A percentile compares a stretch with the other conserved stretches of the same genome.
These are phyloP conservation scores for Pseudocercospora macadamiae DNA, from an alignment of 2,329 filamentous ascomycete species.

Conservation along the genomic window DNA sequence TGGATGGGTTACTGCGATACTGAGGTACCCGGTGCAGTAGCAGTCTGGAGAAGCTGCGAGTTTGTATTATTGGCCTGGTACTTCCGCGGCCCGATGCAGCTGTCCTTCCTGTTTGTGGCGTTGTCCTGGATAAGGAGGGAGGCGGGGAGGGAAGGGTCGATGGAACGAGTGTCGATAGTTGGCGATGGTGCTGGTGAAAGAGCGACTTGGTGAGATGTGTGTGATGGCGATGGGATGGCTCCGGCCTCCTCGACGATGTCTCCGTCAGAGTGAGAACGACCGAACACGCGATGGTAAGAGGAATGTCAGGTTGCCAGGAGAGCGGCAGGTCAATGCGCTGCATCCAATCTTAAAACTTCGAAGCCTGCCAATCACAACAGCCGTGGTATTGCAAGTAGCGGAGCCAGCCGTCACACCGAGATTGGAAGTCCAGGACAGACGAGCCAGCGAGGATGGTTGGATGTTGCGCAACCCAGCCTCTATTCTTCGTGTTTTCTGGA, in stretches of 20 bases:
- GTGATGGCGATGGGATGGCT: background rate
- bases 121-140: background rate
- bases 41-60: background rate
- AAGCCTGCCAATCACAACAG: background rate
- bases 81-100: background rate
- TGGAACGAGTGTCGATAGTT: conserved; percentile 7
- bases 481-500: background rate
- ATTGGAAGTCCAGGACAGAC: no score
- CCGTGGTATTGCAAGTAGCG: no score
- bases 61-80: background rate
- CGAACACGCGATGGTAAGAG: background rate
- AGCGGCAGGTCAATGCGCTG: no score
- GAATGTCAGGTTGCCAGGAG: background rate
- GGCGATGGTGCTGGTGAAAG: conserved; percentile 5
- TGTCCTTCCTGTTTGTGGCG: background rate
- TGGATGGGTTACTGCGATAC: background rate
- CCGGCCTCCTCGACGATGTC: background rate
- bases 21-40: background rate
- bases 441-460: no score
- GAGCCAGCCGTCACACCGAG: no score
- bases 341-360: no score
- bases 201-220: conserved; percentile 16
- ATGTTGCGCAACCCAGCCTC: no score
- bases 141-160: background rate
- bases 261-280: background rate